Conservation (phyloP, 257 asterid species). For the Gentiana macrophylla region DNA sequence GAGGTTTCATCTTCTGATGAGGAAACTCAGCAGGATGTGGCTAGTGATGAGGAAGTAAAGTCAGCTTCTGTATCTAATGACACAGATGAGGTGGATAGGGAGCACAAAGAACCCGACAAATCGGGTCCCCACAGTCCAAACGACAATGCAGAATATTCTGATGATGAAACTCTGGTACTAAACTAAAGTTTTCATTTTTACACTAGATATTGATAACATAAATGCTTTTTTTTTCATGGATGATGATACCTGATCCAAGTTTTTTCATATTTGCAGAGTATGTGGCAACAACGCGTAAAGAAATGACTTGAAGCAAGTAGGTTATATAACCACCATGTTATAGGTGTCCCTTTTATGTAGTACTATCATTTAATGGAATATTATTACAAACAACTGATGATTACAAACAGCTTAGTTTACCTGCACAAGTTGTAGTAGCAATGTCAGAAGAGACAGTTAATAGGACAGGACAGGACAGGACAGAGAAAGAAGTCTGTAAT, state of each 20-base stretch:
- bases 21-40: conserved; percentile 23
- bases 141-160: conserved; percentile 50
- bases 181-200: neutral
- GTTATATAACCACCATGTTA: conserved; percentile 1
- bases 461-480: too few relatives aligned
- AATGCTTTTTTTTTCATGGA: neutral
- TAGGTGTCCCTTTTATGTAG: neutral
- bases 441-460: too few relatives aligned
- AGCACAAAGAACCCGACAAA: too few relatives aligned
- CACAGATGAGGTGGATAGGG: neutral
- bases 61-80: conserved; percentile 19
- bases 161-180: conserved; percentile 86
- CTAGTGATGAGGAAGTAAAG: conserved; percentile 34
- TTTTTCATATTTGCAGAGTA: conserved; percentile 39
- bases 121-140: conserved; percentile 17
- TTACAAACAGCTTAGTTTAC: too few relatives aligned
- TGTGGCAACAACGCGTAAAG: conserved; percentile 69
- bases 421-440: too few relatives aligned
- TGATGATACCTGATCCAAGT: conserved; percentile 8
- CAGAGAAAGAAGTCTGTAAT: too few relatives aligned
- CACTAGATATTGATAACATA: neutral
- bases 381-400: too few relatives aligned
- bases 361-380: too few relatives aligned
- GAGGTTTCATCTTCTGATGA: conserved; percentile 48
- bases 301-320: conserved; percentile 20